Conservation (phyloP, 192 early-diverging fungal genomes). For the Podila verticillata region DNA sequence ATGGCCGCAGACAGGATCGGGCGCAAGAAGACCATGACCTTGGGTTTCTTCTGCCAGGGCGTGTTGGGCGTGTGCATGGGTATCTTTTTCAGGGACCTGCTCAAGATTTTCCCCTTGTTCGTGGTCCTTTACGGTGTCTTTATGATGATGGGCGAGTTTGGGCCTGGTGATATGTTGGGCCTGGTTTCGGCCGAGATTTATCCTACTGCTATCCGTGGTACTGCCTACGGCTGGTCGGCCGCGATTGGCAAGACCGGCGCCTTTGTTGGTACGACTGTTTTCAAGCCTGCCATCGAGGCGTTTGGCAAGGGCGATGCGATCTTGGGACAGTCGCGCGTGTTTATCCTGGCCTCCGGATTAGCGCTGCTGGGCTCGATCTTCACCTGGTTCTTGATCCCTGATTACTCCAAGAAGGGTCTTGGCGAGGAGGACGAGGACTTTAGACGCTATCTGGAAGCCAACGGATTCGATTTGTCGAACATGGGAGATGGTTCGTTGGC, state of each 20-base stretch:
- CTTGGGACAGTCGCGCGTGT: slow-evolving; percentile 52
- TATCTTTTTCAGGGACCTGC: slow-evolving; percentile 48
- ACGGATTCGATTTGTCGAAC: slow-evolving; percentile 53
- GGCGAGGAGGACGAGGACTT: slow-evolving; percentile 59
- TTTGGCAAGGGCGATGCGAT: slow-evolving; percentile 46
- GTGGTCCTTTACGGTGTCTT: slow-evolving; percentile 67
- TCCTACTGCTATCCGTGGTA: slow-evolving; percentile 63
- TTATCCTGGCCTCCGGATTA: slow-evolving; percentile 56
- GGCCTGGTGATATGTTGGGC: slow-evolving; percentile 61
- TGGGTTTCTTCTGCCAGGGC: slow-evolving; percentile 62
- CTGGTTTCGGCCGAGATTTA: slow-evolving; percentile 62
- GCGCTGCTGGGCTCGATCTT: slow-evolving; percentile 58
- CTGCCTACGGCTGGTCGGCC: slow-evolving; percentile 61
- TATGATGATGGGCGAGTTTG: slow-evolving; percentile 63
- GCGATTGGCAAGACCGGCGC: slow-evolving; percentile 49
- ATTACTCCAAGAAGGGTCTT: slow-evolving; percentile 56
- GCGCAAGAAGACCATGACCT: slow-evolving; percentile 62
- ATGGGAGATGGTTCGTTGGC: slow-evolving; percentile 9
- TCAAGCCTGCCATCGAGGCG: slow-evolving; percentile 49
- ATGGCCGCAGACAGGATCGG: slow-evolving; percentile 60
- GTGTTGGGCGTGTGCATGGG: slow-evolving; percentile 63
- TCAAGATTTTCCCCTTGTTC: slow-evolving; percentile 58
- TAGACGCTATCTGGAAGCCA: slow-evolving; percentile 52
- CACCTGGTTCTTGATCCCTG: slow-evolving; percentile 58
- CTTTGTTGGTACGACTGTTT: slow-evolving; percentile 55